Evolutionary conservation across 2,329 filamentous ascomycete species (phyloP).

Genomic region (Meredithiella fracta): DNA sequence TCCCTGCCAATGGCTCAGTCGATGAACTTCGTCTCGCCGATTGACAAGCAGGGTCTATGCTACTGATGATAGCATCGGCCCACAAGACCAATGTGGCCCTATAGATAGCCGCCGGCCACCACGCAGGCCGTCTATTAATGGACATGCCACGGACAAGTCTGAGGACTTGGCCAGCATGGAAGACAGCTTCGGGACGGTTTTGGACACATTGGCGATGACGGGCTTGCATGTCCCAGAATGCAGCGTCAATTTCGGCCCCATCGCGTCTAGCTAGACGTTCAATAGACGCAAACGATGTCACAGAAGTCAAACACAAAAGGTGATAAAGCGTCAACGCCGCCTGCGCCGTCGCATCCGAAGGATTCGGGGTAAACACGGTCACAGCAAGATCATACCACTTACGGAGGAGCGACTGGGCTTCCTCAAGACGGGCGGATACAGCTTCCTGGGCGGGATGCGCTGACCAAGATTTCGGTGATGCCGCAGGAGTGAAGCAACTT

Average conservation of each 20-base stretch:
- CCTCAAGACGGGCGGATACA: conserved; percentile 37
- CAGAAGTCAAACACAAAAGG: conserved; percentile 50
- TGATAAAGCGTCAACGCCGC: conserved; percentile 55
- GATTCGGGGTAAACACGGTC: conserved; percentile 36
- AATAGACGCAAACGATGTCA: conserved; percentile 51
- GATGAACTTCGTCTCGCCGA: neutral
- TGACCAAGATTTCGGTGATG: conserved; percentile 26
- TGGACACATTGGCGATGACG: conserved; percentile 48
- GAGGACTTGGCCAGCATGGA: conserved; percentile 52
- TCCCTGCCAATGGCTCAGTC: neutral
- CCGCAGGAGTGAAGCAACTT: conserved; percentile 42
- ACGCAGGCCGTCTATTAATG: conserved; percentile 42
- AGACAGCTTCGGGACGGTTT: conserved; percentile 45
- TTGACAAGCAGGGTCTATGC: neutral
- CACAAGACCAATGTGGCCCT: conserved; percentile 47
- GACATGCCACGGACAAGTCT: conserved; percentile 45
- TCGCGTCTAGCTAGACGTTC: conserved; percentile 50
- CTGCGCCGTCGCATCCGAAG: conserved; percentile 41
- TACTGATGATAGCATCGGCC: conserved; percentile 29
- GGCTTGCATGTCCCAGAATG: conserved; percentile 35
- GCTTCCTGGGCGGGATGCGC: conserved; percentile 26
- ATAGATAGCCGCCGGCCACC: conserved; percentile 57
- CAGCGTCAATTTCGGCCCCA: conserved; percentile 29
- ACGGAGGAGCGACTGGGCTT: conserved; percentile 46
- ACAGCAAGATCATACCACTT: conserved; percentile 53